Conservation (phyloP, 2,329 filamentous ascomycete genomes). For the Teratosphaeria epicoccoides region DNA sequence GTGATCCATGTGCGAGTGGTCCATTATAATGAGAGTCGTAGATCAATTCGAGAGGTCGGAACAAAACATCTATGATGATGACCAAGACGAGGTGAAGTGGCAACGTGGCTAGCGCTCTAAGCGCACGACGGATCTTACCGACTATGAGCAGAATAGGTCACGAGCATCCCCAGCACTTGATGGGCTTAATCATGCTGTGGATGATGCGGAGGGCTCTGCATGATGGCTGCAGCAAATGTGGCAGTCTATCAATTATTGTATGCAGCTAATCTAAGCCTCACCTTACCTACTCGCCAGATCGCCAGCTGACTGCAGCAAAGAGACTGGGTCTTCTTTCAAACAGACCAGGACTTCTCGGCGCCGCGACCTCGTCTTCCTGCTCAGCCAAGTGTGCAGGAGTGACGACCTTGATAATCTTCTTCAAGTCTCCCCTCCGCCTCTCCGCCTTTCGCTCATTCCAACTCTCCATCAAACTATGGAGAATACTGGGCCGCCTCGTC, state of each 20-base stretch:
- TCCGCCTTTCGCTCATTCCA: slow-evolving; percentile 18
- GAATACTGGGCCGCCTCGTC: slow-evolving; percentile 3
- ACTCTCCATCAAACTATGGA: slow-evolving; percentile 10
- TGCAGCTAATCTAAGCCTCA: background rate
- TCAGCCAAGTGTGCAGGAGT: slow-evolving; percentile 3
- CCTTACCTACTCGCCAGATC: background rate
- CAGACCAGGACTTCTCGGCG: background rate
- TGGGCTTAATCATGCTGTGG: background rate
- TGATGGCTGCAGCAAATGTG: no score
- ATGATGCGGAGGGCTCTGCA: background rate
- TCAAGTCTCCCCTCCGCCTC: slow-evolving; percentile 23
- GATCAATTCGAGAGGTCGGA: no score
- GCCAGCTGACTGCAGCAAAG: background rate
- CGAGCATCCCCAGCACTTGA: no score
- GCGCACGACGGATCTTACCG: background rate
- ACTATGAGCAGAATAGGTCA: background rate
- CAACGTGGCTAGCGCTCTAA: background rate
- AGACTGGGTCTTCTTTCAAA: background rate
- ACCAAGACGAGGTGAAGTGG: background rate
- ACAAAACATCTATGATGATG: no score
- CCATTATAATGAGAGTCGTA: no score
- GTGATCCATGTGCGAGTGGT: slow-evolving; percentile 37
- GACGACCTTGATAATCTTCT: slow-evolving; percentile 23
- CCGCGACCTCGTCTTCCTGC: background rate
- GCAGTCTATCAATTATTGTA: no score